Percentiles rank a stretch among this genome's conserved stretches.
These are phyloP conservation scores for Vanrija sp. DNA, from an alignment of 1,284 basidiomycete species.

Conservation along the genomic window DNA sequence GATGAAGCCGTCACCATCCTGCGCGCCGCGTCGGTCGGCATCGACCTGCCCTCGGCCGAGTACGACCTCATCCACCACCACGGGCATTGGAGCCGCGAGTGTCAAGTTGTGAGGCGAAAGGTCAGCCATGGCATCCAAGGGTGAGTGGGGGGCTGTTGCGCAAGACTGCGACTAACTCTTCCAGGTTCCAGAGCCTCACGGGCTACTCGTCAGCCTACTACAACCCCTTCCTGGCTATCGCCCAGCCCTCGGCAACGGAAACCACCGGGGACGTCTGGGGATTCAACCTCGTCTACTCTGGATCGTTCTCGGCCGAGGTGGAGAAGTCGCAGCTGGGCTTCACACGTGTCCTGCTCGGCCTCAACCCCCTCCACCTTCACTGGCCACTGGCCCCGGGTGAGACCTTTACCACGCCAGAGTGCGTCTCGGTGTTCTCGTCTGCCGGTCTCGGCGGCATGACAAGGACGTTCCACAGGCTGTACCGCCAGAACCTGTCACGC, in stretches of 20 bases:
- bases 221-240: constrained; percentile 32
- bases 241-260: constrained; percentile 26
- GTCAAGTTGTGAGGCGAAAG: constrained; percentile 9
- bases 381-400: constrained; percentile 23
- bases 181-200: constrained; percentile 25
- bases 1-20: constrained; percentile 17
- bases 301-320: constrained; percentile 23
- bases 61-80: constrained; percentile 26
- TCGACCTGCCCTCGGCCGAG: constrained; percentile 22
- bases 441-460: constrained; percentile 28
- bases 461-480: constrained; percentile 25
- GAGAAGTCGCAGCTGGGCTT: constrained; percentile 17
- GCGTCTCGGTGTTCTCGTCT: constrained; percentile 21
- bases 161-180: neutral
- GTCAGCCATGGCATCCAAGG: constrained; percentile 28
- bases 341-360: constrained; percentile 23
- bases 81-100: constrained; percentile 34
- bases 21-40: constrained; percentile 20
- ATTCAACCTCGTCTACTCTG: constrained; percentile 31
- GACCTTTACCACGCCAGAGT: constrained; percentile 30
- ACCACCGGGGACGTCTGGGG: constrained; percentile 21
- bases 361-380: constrained; percentile 31
- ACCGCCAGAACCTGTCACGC: constrained; percentile 24
- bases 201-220: constrained; percentile 33
- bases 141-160: constrained; percentile 13